Evolutionary conservation across 2,329 filamentous ascomycete species (phyloP).

Genomic region (Scytalidium lignicola): DNA sequence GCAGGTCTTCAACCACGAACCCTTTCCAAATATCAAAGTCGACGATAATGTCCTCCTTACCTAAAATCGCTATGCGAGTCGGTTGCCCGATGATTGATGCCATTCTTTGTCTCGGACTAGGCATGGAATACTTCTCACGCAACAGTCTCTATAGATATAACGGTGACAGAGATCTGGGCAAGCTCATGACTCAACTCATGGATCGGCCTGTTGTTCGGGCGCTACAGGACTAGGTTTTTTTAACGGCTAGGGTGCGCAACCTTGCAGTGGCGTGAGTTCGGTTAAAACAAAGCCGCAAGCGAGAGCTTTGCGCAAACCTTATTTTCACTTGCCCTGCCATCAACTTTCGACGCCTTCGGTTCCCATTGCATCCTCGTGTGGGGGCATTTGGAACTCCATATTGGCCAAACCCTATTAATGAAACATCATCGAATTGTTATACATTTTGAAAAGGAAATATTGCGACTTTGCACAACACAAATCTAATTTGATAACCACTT

Average conservation of each 20-base stretch:
- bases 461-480: too few species aligned
- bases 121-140: neutral
- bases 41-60: constrained; percentile 84
- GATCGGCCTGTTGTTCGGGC: neutral
- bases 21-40: constrained; percentile 85
- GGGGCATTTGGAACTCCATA: too few species aligned
- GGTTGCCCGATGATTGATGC: constrained; percentile 26
- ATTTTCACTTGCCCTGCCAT: neutral
- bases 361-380: too few species aligned
- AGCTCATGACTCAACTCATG: neutral
- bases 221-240: neutral
- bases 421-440: too few species aligned
- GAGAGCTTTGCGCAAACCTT: neutral
- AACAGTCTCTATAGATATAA: neutral
- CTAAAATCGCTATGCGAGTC: constrained; percentile 71
- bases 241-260: neutral
- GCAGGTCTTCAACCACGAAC: constrained; percentile 76
- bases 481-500: too few species aligned
- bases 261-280: neutral
- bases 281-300: neutral
- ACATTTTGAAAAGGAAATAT: too few species aligned
- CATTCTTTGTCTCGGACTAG: neutral
- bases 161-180: neutral
- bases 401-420: too few species aligned
- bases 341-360: too few species aligned